Evolutionary conservation across 2,329 filamentous ascomycete species (phyloP).

Genomic region (Neurospora sp.): DNA sequence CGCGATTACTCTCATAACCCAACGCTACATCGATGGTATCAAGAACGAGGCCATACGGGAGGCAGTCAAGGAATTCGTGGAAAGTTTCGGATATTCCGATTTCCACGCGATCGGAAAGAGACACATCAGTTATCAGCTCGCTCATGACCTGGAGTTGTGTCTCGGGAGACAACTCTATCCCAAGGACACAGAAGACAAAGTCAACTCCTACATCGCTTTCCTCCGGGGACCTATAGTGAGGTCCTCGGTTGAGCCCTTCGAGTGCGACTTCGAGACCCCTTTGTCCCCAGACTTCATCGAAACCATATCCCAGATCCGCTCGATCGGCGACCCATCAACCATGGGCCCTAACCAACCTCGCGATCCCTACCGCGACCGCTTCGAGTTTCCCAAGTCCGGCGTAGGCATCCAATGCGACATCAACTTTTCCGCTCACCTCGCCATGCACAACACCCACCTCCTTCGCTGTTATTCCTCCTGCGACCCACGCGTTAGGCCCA

Average conservation of each 20-base stretch:
- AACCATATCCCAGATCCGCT: constrained; percentile 33
- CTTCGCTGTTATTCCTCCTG: constrained; percentile 74
- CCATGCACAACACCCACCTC: constrained; percentile 72
- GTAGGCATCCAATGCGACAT: constrained; percentile 85
- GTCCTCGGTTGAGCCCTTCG: constrained; percentile 10
- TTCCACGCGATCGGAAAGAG: constrained; percentile 34
- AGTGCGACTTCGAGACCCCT: constrained; percentile 27
- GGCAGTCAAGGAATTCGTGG: constrained; percentile 27
- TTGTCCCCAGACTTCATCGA: constrained; percentile 23
- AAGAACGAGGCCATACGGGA: constrained; percentile 34
- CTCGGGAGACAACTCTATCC: constrained; percentile 38
- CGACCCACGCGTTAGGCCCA: constrained; percentile 64
- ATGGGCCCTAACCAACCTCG: constrained; percentile 40
- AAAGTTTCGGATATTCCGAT: constrained; percentile 14
- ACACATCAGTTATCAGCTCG: constrained; percentile 48
- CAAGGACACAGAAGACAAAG: constrained; percentile 22
- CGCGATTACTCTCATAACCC: constrained; percentile 23
- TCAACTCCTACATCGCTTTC: constrained; percentile 40
- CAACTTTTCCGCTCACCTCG: constrained; percentile 80
- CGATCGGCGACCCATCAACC: constrained; percentile 39
- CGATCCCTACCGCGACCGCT: constrained; percentile 44
- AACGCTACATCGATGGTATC: constrained; percentile 45
- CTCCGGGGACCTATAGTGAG: constrained; percentile 31
- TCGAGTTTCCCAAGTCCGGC: constrained; percentile 69
- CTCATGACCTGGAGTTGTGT: constrained; percentile 43